Conservation (phyloP, 768 basidiomycete species). For the Chlorophyllum brunneum region DNA sequence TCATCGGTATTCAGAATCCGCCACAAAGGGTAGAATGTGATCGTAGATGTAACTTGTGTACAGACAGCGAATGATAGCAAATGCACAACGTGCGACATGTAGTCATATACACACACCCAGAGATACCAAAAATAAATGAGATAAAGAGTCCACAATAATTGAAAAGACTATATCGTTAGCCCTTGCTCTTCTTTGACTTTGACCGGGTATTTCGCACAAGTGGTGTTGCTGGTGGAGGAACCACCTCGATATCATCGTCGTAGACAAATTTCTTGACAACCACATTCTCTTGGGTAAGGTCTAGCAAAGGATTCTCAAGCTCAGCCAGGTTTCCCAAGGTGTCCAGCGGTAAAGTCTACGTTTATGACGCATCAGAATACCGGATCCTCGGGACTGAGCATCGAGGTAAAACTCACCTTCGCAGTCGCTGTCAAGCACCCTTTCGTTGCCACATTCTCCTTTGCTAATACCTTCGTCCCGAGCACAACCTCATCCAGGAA, state of each 20-base stretch:
- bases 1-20: not conserved
- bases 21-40: not conserved
- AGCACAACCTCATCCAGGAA: constrained; percentile 63
- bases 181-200: constrained; percentile 47
- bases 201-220: constrained; percentile 54
- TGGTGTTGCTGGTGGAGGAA: constrained; percentile 21
- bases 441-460: constrained; percentile 39
- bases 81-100: not conserved
- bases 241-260: constrained; percentile 58
- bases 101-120: not conserved
- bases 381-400: no score
- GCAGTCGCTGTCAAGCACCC: constrained; percentile 67
- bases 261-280: constrained; percentile 79
- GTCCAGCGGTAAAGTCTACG: constrained; percentile 60
- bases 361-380: not conserved
- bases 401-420: constrained; percentile 43
- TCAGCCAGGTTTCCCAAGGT: constrained; percentile 67
- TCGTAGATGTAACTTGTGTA: not conserved
- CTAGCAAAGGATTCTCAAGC: constrained; percentile 48
- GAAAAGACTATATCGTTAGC: constrained; percentile 15
- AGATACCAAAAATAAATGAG: constrained; percentile 17
- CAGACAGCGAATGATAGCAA: not conserved
- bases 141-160: constrained; percentile 11
- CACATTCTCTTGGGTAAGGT: constrained; percentile 62
- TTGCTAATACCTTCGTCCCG: constrained; percentile 38